phyloP scores from a whole-genome alignment of 2,329 filamentous ascomycete genomes.

The Diaporthe aspalathi region DNA sequence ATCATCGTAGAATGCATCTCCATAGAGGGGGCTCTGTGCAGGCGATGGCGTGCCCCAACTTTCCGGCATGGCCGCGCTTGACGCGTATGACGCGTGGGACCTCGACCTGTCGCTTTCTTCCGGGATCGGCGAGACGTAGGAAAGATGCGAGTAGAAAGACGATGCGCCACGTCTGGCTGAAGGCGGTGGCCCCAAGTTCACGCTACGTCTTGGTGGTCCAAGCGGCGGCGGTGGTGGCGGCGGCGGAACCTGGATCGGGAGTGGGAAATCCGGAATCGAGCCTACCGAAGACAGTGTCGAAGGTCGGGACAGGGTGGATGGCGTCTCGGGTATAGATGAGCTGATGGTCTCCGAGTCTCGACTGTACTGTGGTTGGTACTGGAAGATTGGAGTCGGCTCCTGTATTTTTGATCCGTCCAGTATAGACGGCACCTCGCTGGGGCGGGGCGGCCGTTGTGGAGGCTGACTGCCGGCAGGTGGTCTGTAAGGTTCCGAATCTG shows the following conservation, averaged over 20 bases:
- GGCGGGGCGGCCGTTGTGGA: constrained; percentile 69
- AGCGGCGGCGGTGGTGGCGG: constrained; percentile 41
- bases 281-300: constrained; percentile 66
- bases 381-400: constrained; percentile 66
- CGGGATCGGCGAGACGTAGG: constrained; percentile 79
- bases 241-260: constrained; percentile 51
- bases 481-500: constrained; percentile 58
- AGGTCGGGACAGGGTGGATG: constrained; percentile 61
- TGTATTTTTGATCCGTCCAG: constrained; percentile 67
- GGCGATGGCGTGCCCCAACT: constrained; percentile 69
- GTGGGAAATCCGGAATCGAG: constrained; percentile 70
- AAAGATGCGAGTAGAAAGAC: constrained; percentile 73
- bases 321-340: constrained; percentile 57
- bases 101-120: constrained; percentile 72
- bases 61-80: constrained; percentile 78
- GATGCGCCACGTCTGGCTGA: constrained; percentile 70
- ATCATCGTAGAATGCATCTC: constrained; percentile 64
- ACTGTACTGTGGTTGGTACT: constrained; percentile 53
- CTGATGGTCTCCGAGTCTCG: constrained; percentile 49
- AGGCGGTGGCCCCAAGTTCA: constrained; percentile 69
- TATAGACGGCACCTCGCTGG: constrained; percentile 69
- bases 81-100: constrained; percentile 75
- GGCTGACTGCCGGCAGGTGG: constrained; percentile 63
- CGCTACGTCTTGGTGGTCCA: constrained; percentile 58
- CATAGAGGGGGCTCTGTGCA: constrained; percentile 56